Percentiles rank a stretch among this genome's conserved stretches.
Conservation (phyloP, 73 alveolate species). For the Loxodes magnus region DNA sequence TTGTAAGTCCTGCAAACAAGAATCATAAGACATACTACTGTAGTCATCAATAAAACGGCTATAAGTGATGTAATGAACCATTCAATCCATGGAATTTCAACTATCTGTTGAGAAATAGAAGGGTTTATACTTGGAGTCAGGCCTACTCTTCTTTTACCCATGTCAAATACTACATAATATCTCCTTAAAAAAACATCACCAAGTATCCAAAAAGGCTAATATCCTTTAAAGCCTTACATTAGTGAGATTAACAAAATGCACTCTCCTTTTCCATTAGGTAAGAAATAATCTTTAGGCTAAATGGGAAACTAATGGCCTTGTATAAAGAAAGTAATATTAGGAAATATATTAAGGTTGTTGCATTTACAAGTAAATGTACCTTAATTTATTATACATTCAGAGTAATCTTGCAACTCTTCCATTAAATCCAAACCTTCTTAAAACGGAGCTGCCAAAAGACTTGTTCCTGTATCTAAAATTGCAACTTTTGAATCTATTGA, state of each 20-base stretch:
- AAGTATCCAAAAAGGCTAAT: constrained; percentile 34
- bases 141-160: constrained; percentile 22
- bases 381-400: background rate
- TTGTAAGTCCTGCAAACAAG: too few species aligned
- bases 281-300: background rate
- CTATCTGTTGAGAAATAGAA: too few species aligned
- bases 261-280: background rate
- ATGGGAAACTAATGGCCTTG: background rate
- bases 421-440: background rate
- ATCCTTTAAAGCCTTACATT: background rate
- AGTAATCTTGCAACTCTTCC: background rate
- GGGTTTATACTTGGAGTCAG: constrained; percentile 4
- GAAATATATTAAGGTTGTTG: background rate
- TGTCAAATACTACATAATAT: constrained; percentile 21
- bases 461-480: constrained; percentile 11
- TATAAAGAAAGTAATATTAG: background rate
- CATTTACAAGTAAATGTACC: background rate
- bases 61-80: too few species aligned
- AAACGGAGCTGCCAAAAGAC: background rate
- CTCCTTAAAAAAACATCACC: constrained; percentile 38
- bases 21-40: too few species aligned
- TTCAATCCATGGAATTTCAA: too few species aligned
- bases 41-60: too few species aligned
- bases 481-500: background rate
- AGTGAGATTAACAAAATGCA: background rate